Evolutionary conservation across 306 rosid genomes (phyloP), one percentile per base, ranked within the genome.

Genomic region (Prunus salicina): DNA sequence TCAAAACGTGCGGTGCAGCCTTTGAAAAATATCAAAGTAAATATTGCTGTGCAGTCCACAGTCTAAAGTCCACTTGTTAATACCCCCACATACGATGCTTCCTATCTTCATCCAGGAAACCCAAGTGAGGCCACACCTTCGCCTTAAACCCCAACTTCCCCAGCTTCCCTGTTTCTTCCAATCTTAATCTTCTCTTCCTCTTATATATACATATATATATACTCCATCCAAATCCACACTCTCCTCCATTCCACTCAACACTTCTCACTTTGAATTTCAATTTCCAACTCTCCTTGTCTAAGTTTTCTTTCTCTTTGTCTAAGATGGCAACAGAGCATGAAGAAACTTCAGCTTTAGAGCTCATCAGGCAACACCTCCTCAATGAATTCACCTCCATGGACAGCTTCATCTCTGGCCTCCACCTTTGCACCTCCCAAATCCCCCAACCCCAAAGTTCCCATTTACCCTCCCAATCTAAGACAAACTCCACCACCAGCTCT

Each of bases 351-450:
- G 69, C 86, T 38, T 71, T 93, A 50, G 93, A 91, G 45, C 75
- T 82, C 32, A 89, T 91, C 41, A 79, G 89, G 25, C 85, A 87
- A 27, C 88, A 89, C 50, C 96, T 91, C 18, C 85, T 93, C 30
- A 83, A 73, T 22, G 96, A 91, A 16, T 79, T 84, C 58, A 69
- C 80, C 50, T 79, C 86, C 73, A 67, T 74, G 49, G 88, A 85
- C 38, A 16, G 83, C 69, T 86, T 85, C 74, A 30, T 74, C 50
- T 18, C 88, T 38, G 68, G 69, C 68, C 88, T 86, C 28, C 27
- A 76, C 64, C 22, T 67, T 28, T 78, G 67, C 47, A 72, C 75
- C 30, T 67, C 72, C 41, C 46, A 52, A 6, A 51, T 64, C 47
- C 53, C 71, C 25, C 81, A 60, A 19, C 32, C 58, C 22, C 72